phyloP scores from a whole-genome alignment of 2,329 filamentous ascomycete genomes.

The Phaeophleospora eucalypticola region DNA sequence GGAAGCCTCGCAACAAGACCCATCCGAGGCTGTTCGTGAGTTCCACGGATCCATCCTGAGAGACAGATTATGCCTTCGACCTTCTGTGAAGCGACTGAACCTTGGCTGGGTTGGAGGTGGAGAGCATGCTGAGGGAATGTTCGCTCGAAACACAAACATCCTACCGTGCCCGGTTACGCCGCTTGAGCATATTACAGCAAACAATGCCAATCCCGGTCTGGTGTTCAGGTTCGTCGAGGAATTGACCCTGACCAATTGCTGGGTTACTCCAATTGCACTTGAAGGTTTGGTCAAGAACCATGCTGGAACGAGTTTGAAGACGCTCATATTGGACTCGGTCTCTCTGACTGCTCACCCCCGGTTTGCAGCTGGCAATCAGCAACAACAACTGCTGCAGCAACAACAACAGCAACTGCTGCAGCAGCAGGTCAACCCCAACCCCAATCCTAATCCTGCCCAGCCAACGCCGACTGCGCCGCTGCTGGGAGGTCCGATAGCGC shows the following conservation, averaged over 20 bases:
- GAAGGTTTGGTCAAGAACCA: slow-evolving; percentile 50
- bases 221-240: slow-evolving; percentile 54
- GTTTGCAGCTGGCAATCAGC: slow-evolving; percentile 13
- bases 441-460: no score
- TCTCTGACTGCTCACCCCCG: slow-evolving; percentile 53
- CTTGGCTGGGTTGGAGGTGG: slow-evolving; percentile 66
- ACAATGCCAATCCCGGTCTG: slow-evolving; percentile 11
- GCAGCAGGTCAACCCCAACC: slow-evolving; percentile 13
- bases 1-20: slow-evolving; percentile 47
- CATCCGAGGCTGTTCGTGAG: slow-evolving; percentile 48
- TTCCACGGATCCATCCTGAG: slow-evolving; percentile 50
- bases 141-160: slow-evolving; percentile 59
- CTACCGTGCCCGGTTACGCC: slow-evolving; percentile 56
- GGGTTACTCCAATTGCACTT: slow-evolving; percentile 59
- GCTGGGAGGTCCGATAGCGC: no score
- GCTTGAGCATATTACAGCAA: slow-evolving; percentile 19
- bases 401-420: slow-evolving; percentile 5
- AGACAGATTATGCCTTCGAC: slow-evolving; percentile 34
- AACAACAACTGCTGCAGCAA: neutral
- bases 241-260: slow-evolving; percentile 65
- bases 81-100: slow-evolving; percentile 57
- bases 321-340: slow-evolving; percentile 59
- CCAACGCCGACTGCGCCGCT: no score
- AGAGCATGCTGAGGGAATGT: slow-evolving; percentile 60
- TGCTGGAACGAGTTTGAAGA: slow-evolving; percentile 46